phyloP scores from a whole-genome alignment of 805 yeast genomes.

The Kluyveromyces siamensis region DNA sequence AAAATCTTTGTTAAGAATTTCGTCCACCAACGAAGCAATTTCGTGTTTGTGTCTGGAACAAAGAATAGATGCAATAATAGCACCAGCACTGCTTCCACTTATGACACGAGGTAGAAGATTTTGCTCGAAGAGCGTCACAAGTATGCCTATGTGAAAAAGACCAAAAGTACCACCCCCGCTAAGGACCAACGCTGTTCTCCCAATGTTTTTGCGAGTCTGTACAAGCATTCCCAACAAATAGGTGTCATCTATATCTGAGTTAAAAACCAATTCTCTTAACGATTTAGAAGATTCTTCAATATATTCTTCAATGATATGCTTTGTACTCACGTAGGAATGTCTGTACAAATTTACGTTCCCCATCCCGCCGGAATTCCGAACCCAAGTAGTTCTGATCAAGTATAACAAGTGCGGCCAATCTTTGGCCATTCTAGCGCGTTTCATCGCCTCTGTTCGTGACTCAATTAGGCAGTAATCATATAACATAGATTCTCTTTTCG shows the following conservation, averaged over 20 bases:
- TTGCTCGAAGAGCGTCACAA: constrained; percentile 66
- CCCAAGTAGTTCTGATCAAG: constrained; percentile 75
- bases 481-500: constrained; percentile 45
- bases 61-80: constrained; percentile 82
- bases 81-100: constrained; percentile 94
- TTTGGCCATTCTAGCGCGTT: constrained; percentile 44
- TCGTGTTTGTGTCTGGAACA: constrained; percentile 77
- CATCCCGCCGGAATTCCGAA: constrained; percentile 77
- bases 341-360: constrained; percentile 72
- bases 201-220: constrained; percentile 85
- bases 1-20: constrained; percentile 37
- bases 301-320: constrained; percentile 72
- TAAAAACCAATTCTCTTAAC: constrained; percentile 17
- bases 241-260: constrained; percentile 47
- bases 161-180: constrained; percentile 97
- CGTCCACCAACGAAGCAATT: constrained; percentile 42
- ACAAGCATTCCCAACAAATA: constrained; percentile 69
- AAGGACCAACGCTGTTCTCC: constrained; percentile 88
- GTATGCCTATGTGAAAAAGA: constrained; percentile 83
- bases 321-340: constrained; percentile 80
- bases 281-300: constrained; percentile 64
- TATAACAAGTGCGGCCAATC: constrained; percentile 60
- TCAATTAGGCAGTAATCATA: constrained; percentile 65
- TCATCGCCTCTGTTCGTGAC: constrained; percentile 44
- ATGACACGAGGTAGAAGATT: constrained; percentile 77